A percentile compares a stretch with the other conserved stretches of the same genome.
These are phyloP conservation scores for Butyriboletus regius DNA, from an alignment of 1,284 basidiomycete genomes.

Conservation along the genomic window DNA sequence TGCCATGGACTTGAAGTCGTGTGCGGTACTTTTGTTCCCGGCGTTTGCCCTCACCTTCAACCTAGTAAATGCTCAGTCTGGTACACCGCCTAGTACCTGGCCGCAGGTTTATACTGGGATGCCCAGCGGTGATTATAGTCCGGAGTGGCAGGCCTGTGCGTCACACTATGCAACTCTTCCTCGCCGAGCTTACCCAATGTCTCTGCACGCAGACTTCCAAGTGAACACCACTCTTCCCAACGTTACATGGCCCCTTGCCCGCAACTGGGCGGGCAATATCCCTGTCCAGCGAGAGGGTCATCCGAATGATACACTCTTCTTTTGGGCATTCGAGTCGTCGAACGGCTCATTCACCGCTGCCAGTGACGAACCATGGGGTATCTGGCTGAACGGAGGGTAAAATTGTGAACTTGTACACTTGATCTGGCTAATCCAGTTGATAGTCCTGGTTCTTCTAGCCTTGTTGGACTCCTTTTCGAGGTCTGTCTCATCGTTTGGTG, in stretches of 20 bases:
- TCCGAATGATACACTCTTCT: conserved; percentile 67
- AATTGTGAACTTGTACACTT: conserved; percentile 13
- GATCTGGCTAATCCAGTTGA: neutral
- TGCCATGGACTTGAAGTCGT: conserved; percentile 19
- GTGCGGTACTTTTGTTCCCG: conserved; percentile 4
- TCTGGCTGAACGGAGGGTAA: conserved; percentile 70
- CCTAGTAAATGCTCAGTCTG: conserved; percentile 22
- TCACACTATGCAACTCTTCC: neutral
- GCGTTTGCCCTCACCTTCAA: conserved; percentile 1
- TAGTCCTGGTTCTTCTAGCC: conserved; percentile 64
- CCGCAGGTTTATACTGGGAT: conserved; percentile 31
- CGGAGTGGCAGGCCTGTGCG: conserved; percentile 60
- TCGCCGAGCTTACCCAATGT: neutral
- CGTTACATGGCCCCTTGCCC: conserved; percentile 50
- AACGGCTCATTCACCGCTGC: conserved; percentile 51
- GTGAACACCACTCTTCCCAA: conserved; percentile 56
- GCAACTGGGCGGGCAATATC: conserved; percentile 63
- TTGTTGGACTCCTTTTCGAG: conserved; percentile 59
- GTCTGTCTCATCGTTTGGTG: conserved; percentile 31
- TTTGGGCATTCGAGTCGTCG: conserved; percentile 59
- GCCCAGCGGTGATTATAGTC: conserved; percentile 43
- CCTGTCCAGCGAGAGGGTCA: conserved; percentile 57
- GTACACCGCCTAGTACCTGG: conserved; percentile 28
- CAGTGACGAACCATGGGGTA: conserved; percentile 56
- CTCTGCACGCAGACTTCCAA: conserved; percentile 41